phyloP scores from a whole-genome alignment of 2,329 filamentous ascomycete genomes.

The Intubia oerlemansii region DNA sequence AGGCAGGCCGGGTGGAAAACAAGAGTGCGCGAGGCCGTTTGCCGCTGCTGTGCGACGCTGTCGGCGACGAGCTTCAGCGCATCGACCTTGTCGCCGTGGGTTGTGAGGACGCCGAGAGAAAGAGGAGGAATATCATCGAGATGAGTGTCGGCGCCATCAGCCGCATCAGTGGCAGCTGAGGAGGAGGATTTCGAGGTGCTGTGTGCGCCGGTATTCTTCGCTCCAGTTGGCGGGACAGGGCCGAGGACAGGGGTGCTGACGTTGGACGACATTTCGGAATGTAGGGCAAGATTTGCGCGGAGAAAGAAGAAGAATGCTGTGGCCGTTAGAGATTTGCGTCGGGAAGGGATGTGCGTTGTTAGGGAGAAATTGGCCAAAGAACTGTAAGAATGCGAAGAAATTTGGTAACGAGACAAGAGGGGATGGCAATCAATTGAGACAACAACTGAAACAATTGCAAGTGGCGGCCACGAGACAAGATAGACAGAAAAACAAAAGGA shows the following conservation, averaged over 20 bases:
- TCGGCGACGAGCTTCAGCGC: constrained; percentile 58
- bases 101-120: constrained; percentile 33
- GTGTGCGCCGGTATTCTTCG: constrained; percentile 2
- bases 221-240: constrained; percentile 19
- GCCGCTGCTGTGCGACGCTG: constrained; percentile 63
- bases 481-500: constrained; percentile 3
- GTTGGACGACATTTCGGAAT: constrained; percentile 38
- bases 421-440: no score
- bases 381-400: no score
- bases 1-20: constrained; percentile 39
- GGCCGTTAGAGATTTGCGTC: constrained; percentile 4
- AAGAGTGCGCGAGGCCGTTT: constrained; percentile 39
- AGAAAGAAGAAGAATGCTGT: constrained; percentile 68
- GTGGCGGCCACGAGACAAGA: no score
- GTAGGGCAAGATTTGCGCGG: constrained; percentile 56
- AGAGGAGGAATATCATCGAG: constrained; percentile 38
- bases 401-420: no score
- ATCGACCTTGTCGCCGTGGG: constrained; percentile 37
- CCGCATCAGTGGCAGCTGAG: not conserved
- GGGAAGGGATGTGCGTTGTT: no score
- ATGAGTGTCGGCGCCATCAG: constrained; percentile 7
- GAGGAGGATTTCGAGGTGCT: constrained; percentile 1
- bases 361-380: no score
- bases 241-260: constrained; percentile 42
- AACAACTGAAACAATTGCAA: no score